Conservation (phyloP, 2,329 filamentous ascomycete genomes). For the Westerdykella ornata region DNA sequence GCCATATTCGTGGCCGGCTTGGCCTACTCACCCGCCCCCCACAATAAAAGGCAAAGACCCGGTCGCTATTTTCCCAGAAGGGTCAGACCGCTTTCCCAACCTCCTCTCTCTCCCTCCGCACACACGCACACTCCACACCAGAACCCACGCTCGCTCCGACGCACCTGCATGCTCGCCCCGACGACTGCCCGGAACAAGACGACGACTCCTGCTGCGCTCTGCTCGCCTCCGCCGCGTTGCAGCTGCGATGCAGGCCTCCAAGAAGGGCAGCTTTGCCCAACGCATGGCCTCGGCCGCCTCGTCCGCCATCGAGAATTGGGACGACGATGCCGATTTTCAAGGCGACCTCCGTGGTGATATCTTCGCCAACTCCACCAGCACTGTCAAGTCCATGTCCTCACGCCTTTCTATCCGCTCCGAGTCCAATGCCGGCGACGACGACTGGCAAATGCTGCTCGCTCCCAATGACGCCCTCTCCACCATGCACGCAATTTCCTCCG, state of each 20-base stretch:
- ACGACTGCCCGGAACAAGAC: neutral
- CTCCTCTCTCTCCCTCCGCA: conserved; percentile 5
- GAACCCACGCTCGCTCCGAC: neutral
- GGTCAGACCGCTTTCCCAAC: neutral
- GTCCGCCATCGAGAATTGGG: conserved; percentile 60
- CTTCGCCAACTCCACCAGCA: conserved; percentile 62
- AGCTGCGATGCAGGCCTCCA: conserved; percentile 29
- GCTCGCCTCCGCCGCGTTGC: conserved; percentile 10
- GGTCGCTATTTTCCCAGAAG: no score
- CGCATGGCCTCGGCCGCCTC: conserved; percentile 50
- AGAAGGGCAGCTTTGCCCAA: conserved; percentile 32
- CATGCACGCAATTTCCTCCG: conserved; percentile 77
- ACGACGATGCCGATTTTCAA: conserved; percentile 45
- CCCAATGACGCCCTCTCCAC: conserved; percentile 81
- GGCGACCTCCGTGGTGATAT: conserved; percentile 55
- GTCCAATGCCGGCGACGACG: conserved; percentile 68
- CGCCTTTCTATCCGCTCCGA: conserved; percentile 79
- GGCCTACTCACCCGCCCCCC: no score
- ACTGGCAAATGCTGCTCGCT: conserved; percentile 78
- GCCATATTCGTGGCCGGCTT: no score
- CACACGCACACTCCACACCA: neutral
- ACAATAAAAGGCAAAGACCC: no score
- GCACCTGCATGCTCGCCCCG: neutral
- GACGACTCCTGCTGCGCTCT: conserved; percentile 1
- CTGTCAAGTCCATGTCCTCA: conserved; percentile 69